Percentiles rank a stretch among this genome's conserved stretches.
phyloP scores from a whole-genome alignment of 768 basidiomycete genomes.

The Suillus discolor region DNA sequence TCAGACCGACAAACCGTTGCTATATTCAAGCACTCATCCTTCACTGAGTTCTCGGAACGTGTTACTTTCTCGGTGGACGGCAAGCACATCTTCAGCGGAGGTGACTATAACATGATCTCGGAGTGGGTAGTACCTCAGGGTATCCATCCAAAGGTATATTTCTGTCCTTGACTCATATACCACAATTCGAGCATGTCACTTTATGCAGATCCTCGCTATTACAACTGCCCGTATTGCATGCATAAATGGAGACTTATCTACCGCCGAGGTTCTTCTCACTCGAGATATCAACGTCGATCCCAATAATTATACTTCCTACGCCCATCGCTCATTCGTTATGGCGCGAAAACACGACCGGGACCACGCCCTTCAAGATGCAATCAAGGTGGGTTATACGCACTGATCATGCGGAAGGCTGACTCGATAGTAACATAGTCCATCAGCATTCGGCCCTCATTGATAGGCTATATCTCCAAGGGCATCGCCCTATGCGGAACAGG shows the following conservation, averaged over 20 bases:
- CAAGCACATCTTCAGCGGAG: background rate
- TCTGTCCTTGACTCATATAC: background rate
- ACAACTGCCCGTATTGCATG: background rate
- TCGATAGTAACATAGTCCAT: background rate
- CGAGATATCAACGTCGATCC: too few species aligned
- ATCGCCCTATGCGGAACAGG: background rate
- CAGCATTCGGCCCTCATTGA: background rate
- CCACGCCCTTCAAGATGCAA: too few species aligned
- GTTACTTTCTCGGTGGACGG: background rate
- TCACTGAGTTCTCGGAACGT: accelerated
- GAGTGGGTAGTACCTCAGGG: background rate
- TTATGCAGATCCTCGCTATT: background rate
- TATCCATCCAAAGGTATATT: background rate
- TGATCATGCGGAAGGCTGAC: background rate
- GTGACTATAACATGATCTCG: background rate
- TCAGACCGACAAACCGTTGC: background rate
- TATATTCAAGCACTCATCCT: background rate
- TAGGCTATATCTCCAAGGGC: background rate
- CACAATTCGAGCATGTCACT: background rate
- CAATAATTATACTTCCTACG: too few species aligned
- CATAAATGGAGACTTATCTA: background rate
- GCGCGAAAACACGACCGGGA: too few species aligned
- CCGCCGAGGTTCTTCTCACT: background rate
- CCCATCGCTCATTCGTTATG: background rate
- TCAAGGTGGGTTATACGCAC: background rate